Evolutionary conservation across 2,329 filamentous ascomycete species (phyloP).

Genomic region (Simplicillium sp.): DNA sequence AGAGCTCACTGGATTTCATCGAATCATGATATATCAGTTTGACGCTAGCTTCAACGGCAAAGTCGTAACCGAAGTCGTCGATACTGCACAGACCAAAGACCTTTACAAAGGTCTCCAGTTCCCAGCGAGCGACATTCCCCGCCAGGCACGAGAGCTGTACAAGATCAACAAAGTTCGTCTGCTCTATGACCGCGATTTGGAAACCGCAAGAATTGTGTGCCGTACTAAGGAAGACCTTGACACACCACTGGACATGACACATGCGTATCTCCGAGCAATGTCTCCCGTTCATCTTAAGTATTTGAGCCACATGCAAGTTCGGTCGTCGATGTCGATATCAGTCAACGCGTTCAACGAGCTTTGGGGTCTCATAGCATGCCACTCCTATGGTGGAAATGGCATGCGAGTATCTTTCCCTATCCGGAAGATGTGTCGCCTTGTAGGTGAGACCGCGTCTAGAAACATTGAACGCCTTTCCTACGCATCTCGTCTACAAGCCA

Average conservation of each 20-base stretch:
- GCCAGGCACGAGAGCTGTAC: conserved; percentile 80
- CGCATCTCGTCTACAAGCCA: conserved; percentile 71
- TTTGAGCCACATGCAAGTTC: conserved; percentile 76
- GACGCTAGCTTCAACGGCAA: conserved; percentile 74
- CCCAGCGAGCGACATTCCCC: conserved; percentile 77
- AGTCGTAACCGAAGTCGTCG: conserved; percentile 79
- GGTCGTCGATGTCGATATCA: conserved; percentile 92
- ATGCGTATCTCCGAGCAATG: conserved; percentile 79
- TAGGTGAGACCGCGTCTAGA: conserved; percentile 76
- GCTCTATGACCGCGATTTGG: conserved; percentile 74
- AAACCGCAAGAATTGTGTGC: conserved; percentile 75
- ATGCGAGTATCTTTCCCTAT: conserved; percentile 93
- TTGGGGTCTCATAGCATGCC: conserved; percentile 83
- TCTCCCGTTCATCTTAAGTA: conserved; percentile 87
- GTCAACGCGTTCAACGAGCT: conserved; percentile 78
- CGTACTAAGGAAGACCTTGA: conserved; percentile 65
- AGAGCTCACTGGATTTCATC: conserved; percentile 82
- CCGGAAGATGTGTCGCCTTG: conserved; percentile 80
- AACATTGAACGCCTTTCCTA: conserved; percentile 87
- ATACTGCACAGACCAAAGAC: conserved; percentile 70
- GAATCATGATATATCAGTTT: conserved; percentile 90
- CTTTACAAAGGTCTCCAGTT: conserved; percentile 84
- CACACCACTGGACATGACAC: conserved; percentile 69
- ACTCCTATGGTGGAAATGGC: conserved; percentile 65
- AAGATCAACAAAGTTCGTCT: conserved; percentile 83